Base-by-base conservation (phyloP, 805 yeast genomes). In the Tetrapisispora nanseiensis region DNA sequence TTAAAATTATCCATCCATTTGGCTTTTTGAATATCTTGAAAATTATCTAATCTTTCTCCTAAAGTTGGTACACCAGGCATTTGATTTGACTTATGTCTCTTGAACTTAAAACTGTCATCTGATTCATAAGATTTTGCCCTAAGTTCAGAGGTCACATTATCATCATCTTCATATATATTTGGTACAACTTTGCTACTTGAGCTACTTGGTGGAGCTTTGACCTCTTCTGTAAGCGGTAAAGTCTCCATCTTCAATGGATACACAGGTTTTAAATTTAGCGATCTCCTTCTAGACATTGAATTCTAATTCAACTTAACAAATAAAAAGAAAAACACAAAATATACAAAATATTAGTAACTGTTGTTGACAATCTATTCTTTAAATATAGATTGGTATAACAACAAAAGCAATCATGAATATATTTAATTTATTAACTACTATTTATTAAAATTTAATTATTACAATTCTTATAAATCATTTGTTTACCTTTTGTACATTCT, bases 1-100 rank as follows among this genome's bases (percentile, higher is more conserved):
- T 60, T 61, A 39, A 61, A 61, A 43, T 57, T 58, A 23, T 59
- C 63, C 23, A 61, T 48, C 51, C 62, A 47, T 42, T 55, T 55
- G 9, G 66, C 61, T 31, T 48, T 50, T 31, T 48, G 48, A 11
- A 52, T 46, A 42, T 54, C 57, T 31, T 57, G 62, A 22, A 60
- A 40, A 37, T 51, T 51, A 41, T 57, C 63, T 19, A 60, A 40
- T 37, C 61, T 24, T 39, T 60, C 63, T 1, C 62, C 64, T 24
- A 61, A 36, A 11, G 59, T 44, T 3, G 62, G 60, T 0, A 50
- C 46, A 5, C 62, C 62, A 4, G 46, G 37, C 7, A 44, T 39
- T 27, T 49, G 47, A 33, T 51, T 53, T 18, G 43, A 52, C 41
- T 51, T 55, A 42, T 59, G 63, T 29, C 64, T 53, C 33, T 56